Conservation (phyloP, 352 stramenopile species). For the Aphanomyces stellatus region DNA sequence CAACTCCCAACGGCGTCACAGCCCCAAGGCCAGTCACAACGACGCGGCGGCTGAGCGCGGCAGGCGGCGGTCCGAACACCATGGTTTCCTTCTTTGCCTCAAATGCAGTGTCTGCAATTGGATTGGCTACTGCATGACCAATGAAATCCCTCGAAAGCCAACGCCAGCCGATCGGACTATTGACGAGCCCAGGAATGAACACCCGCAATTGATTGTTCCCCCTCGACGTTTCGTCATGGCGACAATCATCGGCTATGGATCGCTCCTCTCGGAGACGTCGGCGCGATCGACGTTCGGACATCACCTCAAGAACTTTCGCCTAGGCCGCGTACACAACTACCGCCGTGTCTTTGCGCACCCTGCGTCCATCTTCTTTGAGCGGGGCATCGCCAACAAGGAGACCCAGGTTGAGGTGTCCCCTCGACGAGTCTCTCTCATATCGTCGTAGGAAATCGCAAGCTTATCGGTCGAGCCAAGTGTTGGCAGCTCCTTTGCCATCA, state of each 20-base stretch:
- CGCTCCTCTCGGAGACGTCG: conserved; percentile 83
- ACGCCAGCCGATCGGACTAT: no score
- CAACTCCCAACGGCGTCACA: conserved; percentile 86
- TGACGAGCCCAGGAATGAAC: no score
- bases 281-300: conserved; percentile 83
- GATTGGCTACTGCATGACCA: not conserved
- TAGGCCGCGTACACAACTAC: conserved; percentile 75
- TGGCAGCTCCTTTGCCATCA: conserved; percentile 56
- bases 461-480: conserved; percentile 57
- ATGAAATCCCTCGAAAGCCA: not conserved
- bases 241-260: conserved; percentile 88
- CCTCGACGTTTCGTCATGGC: conserved; percentile 29
- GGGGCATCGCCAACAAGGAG: conserved; percentile 77
- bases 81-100: conserved; percentile 14
- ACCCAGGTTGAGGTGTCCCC: conserved; percentile 56
- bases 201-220: no score
- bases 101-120: not conserved
- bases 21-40: conserved; percentile 88
- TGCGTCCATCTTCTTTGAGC: conserved; percentile 90
- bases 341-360: conserved; percentile 87
- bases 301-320: conserved; percentile 78
- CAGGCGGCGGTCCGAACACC: conserved; percentile 48
- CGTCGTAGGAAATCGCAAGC: conserved; percentile 80
- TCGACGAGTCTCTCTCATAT: not conserved
- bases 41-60: conserved; percentile 62